Percentiles rank a stretch among this genome's conserved stretches.
These are phyloP conservation scores for Parathielavia hyrcaniae DNA, from an alignment of 495 filamentous ascomycete species.

Conservation along the genomic window DNA sequence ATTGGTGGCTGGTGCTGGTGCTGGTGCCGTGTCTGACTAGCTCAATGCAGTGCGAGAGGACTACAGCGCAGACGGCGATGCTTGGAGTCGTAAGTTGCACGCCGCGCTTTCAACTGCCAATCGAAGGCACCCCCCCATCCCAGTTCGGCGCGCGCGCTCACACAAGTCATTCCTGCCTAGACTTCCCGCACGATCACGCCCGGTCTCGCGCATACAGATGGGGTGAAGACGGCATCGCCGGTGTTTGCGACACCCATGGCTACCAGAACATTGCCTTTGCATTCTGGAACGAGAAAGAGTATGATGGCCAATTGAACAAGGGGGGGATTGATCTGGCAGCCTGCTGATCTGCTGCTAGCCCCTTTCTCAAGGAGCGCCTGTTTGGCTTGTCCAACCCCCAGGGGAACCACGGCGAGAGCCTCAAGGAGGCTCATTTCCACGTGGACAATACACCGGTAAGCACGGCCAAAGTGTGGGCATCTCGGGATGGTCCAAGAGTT, in stretches of 20 bases:
- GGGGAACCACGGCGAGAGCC: constrained; percentile 91
- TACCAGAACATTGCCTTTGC: constrained; percentile 87
- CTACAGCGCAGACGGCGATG: constrained; percentile 80
- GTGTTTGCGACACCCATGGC: constrained; percentile 86
- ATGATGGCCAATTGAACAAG: constrained; percentile 36
- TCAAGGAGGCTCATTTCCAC: constrained; percentile 96
- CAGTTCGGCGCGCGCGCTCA: constrained; percentile 2
- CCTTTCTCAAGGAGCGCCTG: constrained; percentile 86
- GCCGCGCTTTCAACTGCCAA: too few species aligned
- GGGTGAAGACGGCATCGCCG: constrained; percentile 97
- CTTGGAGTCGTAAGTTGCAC: constrained; percentile 77
- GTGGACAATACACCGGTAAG: constrained; percentile 80
- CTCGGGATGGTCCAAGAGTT: neutral
- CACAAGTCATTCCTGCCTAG: constrained; percentile 38
- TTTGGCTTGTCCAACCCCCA: constrained; percentile 94
- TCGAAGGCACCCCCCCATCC: neutral
- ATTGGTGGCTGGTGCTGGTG: constrained; percentile 3
- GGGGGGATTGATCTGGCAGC: neutral
- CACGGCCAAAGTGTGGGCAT: neutral
- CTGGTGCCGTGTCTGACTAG: constrained; percentile 17
- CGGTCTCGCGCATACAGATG: constrained; percentile 82
- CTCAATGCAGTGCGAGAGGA: constrained; percentile 75
- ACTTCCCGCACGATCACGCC: constrained; percentile 90
- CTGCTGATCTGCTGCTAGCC: constrained; percentile 44
- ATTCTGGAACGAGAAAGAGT: constrained; percentile 98